Percentiles rank a stretch among this genome's conserved stretches.
Conservation (phyloP, 2,329 filamentous ascomycete genomes). For the Leptosphaerulina australis region DNA sequence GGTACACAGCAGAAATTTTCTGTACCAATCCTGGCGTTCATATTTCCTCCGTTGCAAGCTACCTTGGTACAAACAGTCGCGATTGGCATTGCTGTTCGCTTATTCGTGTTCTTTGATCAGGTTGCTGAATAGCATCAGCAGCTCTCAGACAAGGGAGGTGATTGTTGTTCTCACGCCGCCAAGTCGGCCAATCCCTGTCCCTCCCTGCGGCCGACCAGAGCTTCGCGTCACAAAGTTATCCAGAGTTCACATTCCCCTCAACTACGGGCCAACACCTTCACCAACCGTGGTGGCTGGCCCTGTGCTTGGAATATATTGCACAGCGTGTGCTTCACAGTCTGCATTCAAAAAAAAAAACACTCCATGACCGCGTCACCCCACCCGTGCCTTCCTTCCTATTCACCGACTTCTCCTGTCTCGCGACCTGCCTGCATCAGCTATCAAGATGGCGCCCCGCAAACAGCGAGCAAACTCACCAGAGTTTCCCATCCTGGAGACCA, state of each 20-base stretch:
- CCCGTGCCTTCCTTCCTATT: slow-evolving; percentile 32
- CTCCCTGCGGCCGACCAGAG: slow-evolving; percentile 29
- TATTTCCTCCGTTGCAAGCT: slow-evolving; percentile 17
- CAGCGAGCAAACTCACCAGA: slow-evolving; percentile 47
- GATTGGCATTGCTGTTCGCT: slow-evolving; percentile 19
- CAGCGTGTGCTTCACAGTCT: slow-evolving; percentile 13
- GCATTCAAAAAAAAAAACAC: slow-evolving; percentile 11
- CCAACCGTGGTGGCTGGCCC: slow-evolving; percentile 35
- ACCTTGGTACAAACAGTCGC: slow-evolving; percentile 10
- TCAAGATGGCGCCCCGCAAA: slow-evolving; percentile 43
- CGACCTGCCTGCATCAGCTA: slow-evolving; percentile 32
- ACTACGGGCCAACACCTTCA: slow-evolving; percentile 31
- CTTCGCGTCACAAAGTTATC: slow-evolving; percentile 43
- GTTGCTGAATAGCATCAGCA: slow-evolving; percentile 17
- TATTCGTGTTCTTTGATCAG: slow-evolving; percentile 18
- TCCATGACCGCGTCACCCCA: slow-evolving; percentile 39
- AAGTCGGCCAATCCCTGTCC: slow-evolving; percentile 23
- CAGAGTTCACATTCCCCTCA: slow-evolving; percentile 31
- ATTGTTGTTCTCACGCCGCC: slow-evolving; percentile 29
- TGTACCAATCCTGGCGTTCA: slow-evolving; percentile 16
- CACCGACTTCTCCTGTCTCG: slow-evolving; percentile 43
- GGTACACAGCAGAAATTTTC: slow-evolving; percentile 31
- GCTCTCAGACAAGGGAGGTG: slow-evolving; percentile 22
- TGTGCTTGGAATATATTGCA: slow-evolving; percentile 19
- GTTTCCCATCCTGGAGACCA: slow-evolving; percentile 62